A percentile compares a stretch with the other conserved stretches of the same genome.
Conservation (phyloP, 805 yeast genomes). For the Kodamaea fukazawae region DNA sequence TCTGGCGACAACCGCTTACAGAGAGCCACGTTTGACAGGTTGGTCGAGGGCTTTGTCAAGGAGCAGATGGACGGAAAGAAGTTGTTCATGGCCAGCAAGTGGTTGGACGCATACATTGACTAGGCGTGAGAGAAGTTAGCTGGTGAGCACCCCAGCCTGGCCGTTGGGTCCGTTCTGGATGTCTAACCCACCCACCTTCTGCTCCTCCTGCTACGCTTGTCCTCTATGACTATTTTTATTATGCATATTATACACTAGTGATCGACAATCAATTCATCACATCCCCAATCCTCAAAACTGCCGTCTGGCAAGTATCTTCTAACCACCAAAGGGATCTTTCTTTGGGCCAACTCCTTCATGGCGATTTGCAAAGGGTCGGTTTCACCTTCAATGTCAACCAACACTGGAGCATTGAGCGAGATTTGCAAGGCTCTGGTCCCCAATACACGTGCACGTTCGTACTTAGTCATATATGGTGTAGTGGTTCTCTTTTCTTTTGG, state of each 20-base stretch:
- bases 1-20: slow-evolving; percentile 45
- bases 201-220: neutral
- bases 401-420: slow-evolving; percentile 96
- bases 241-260: slow-evolving; percentile 30
- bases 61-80: slow-evolving; percentile 57
- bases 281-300: slow-evolving; percentile 97
- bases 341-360: slow-evolving; percentile 91
- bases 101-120: slow-evolving; percentile 53
- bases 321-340: slow-evolving; percentile 91
- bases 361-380: slow-evolving; percentile 98
- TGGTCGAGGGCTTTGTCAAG: slow-evolving; percentile 55
- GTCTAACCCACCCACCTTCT: neutral
- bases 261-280: slow-evolving; percentile 94
- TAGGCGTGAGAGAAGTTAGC: slow-evolving; percentile 13
- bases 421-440: slow-evolving; percentile 98
- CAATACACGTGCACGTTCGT: slow-evolving; percentile 94
- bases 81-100: slow-evolving; percentile 59
- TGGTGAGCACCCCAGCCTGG: too few relatives aligned
- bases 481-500: slow-evolving; percentile 87
- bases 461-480: slow-evolving; percentile 98
- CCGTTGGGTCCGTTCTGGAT: too few relatives aligned
- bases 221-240: neutral
- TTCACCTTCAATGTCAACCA: slow-evolving; percentile 97
- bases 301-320: slow-evolving; percentile 98
- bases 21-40: slow-evolving; percentile 45